Evolutionary conservation across 2,329 filamentous ascomycete genomes (phyloP), one percentile per base, ranked within the genome.

Genomic region (Aspergillus sp.): DNA sequence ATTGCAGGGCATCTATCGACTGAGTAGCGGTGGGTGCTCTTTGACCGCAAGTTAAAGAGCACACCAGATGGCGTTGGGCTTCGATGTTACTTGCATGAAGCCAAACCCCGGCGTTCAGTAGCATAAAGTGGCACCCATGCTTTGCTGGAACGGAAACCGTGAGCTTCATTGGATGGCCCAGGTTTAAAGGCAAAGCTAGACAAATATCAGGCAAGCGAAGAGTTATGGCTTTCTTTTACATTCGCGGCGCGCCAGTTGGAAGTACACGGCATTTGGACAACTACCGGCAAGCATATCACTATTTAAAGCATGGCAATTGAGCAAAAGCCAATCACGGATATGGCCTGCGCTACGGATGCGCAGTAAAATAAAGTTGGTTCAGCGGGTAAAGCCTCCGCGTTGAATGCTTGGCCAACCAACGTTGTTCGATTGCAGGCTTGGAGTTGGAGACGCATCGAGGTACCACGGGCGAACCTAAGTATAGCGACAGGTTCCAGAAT

Each of bases 31-130:
- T 63, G 60, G 61, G 53, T 36, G 55, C 55, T 38, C 49, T 51
- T 59, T 68, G 66, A 68, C 66, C 66, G 66, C 64, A 67, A 68
- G 52, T 67, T 68, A 50, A 51, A 57, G 53, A 36, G 22, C 44
- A 22, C 60, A 51, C 17, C 62, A 48, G 17, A 20, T 22, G 48
- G 61, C 62, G 66, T 64, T 56, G 59, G 58, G 50, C 53, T 55
- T 39, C 60, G 47, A 38, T 18, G 41, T 38, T 48, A 52, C 53
- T 57, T 44, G 44, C 52, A 20, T 48, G 55, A 30, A 48, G 47
- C 47, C 45, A 45, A 55, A 55, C n/a, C 30, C 32, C 38, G 26
- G 17, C 6, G 3, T 39, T 39, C 13, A 30, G 15, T 41, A 22
- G 36, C 48, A 39, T 9, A 3, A 1, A 4, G 11, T 9, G 8